Evolutionary conservation across 495 filamentous ascomycete genomes (phyloP).

Genomic region (Zalerion maritima): DNA sequence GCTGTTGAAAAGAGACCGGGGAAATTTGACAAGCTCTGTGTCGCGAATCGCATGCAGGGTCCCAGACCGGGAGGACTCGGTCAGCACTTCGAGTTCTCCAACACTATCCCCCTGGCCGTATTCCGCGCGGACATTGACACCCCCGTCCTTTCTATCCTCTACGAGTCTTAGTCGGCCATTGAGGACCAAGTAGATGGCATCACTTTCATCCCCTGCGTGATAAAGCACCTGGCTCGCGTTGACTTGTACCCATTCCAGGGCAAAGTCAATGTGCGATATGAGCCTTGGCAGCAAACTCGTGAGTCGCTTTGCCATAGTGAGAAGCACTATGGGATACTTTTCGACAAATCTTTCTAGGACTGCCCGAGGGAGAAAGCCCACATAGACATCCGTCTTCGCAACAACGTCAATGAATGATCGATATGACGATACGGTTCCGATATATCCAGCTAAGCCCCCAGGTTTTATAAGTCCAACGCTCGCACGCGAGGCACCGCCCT

Average conservation of each 20-base stretch:
- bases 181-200: conserved; percentile 94
- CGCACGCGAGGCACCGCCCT: conserved; percentile 18
- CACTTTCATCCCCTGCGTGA: conserved; percentile 87
- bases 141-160: conserved; percentile 59
- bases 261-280: conserved; percentile 94
- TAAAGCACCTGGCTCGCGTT: conserved; percentile 89
- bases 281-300: conserved; percentile 82
- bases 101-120: conserved; percentile 97
- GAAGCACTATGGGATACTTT: conserved; percentile 73
- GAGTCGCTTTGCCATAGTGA: conserved; percentile 90
- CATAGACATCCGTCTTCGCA: conserved; percentile 96
- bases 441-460: conserved; percentile 85
- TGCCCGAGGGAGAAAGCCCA: conserved; percentile 78
- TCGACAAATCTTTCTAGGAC: conserved; percentile 88
- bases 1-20: conserved; percentile 92
- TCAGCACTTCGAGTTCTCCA: conserved; percentile 92
- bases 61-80: conserved; percentile 74
- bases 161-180: conserved; percentile 80
- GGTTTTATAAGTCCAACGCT: conserved; percentile 90
- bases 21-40: conserved; percentile 91
- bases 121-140: conserved; percentile 81
- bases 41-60: conserved; percentile 93
- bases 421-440: conserved; percentile 85
- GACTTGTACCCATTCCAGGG: conserved; percentile 94
- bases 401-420: conserved; percentile 92